Evolutionary conservation across 78 protist species (phyloP).

Genomic region (Dictyostelium citrinum): DNA sequence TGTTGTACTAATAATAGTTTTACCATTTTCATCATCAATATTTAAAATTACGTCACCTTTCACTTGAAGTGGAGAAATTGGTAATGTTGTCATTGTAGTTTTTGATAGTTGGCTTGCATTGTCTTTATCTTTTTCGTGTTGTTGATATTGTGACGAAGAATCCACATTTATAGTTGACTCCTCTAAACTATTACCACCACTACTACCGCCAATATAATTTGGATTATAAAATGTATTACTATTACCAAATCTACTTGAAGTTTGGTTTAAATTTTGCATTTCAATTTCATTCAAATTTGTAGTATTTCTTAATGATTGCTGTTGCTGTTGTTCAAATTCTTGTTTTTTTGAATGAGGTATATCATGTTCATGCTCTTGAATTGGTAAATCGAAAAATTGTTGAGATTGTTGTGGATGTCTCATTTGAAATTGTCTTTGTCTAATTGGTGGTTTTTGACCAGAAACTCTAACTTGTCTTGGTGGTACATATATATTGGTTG

Average conservation of each 20-base stretch:
- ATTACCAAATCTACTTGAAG: not conserved
- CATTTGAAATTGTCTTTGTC: not conserved
- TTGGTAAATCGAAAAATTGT: not conserved
- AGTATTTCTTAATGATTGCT: not conserved
- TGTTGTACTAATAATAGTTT: not conserved
- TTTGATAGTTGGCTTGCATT: not conserved
- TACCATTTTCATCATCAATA: not conserved
- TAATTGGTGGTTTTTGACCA: not conserved
- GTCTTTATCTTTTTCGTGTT: not conserved
- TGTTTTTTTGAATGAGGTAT: not conserved
- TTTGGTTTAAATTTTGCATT: not conserved
- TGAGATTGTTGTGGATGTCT: not conserved
- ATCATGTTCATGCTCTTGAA: not conserved
- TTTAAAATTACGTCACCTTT: not conserved
- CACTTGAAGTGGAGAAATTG: not conserved
- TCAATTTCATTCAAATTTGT: not conserved
- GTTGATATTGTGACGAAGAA: not conserved
- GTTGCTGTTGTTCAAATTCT: not conserved
- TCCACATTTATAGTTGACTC: constrained; percentile 9
- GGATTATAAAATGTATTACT: not conserved
- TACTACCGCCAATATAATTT: not conserved
- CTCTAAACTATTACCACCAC: not conserved
- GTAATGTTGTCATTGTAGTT: not conserved
- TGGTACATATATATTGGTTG: not conserved
- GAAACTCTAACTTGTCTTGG: not conserved